phyloP scores from a whole-genome alignment of 2,329 filamentous ascomycete species.

The Claviceps sp. region DNA sequence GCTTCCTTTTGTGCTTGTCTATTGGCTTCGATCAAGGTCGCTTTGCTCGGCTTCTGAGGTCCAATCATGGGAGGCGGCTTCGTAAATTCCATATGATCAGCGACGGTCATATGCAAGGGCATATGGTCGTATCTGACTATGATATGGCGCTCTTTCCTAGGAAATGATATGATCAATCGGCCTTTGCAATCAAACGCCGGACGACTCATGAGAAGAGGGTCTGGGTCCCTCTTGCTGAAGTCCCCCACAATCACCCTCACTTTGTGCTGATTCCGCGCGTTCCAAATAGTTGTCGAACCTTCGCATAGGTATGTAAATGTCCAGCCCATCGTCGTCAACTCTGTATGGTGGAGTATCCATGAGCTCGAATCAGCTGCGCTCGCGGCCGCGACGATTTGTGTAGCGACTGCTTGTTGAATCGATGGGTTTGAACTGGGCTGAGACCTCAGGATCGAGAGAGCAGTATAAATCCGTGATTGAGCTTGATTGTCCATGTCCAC shows the following conservation, averaged over 20 bases:
- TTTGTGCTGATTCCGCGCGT: conserved; percentile 29
- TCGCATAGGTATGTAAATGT: conserved; percentile 40
- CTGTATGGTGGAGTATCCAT: conserved; percentile 34
- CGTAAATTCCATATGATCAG: conserved; percentile 32
- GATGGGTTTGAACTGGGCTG: conserved; percentile 35
- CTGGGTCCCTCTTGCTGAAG: conserved; percentile 33
- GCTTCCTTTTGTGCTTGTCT: conserved; percentile 15
- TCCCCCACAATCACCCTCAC: conserved; percentile 30
- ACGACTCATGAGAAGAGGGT: conserved; percentile 30
- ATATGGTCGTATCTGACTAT: conserved; percentile 43
- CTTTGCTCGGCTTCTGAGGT: conserved; percentile 11
- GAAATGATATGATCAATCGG: conserved; percentile 34
- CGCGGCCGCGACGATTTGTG: conserved; percentile 31
- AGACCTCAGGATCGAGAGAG: conserved; percentile 32
- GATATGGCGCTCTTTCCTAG: conserved; percentile 31
- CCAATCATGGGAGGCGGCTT: conserved; percentile 27
- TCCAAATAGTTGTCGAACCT: conserved; percentile 38
- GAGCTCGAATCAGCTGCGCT: conserved; percentile 32
- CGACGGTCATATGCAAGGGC: conserved; percentile 42
- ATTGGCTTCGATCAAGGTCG: background rate
- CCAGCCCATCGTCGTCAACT: conserved; percentile 35
- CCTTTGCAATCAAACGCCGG: conserved; percentile 48
- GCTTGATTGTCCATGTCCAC: conserved; percentile 4
- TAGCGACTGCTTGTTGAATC: conserved; percentile 35
- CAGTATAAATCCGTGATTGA: conserved; percentile 26